Conservation (phyloP, 257 asterid genomes). For the Jacaranda copaia region DNA sequence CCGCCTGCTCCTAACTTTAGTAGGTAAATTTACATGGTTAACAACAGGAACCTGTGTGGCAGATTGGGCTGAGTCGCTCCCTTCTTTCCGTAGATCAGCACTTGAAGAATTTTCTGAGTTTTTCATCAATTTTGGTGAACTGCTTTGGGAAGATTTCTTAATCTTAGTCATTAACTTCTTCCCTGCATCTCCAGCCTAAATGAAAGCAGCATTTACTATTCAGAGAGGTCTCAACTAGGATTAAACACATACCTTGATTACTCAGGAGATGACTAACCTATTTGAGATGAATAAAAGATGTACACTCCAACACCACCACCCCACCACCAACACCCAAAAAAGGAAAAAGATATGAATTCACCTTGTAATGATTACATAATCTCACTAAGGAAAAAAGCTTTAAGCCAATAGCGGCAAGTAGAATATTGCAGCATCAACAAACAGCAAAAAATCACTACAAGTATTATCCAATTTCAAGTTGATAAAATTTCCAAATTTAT, state of each 20-base stretch:
- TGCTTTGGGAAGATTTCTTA: constrained; percentile 64
- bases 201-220: constrained; percentile 34
- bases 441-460: constrained; percentile 10
- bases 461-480: background rate
- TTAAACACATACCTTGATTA: background rate
- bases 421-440: constrained; percentile 20
- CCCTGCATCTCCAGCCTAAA: constrained; percentile 67
- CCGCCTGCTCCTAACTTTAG: constrained; percentile 78
- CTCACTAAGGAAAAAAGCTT: constrained; percentile 10
- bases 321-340: background rate
- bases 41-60: constrained; percentile 56
- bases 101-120: constrained; percentile 67
- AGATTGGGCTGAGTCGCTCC: constrained; percentile 87
- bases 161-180: constrained; percentile 56
- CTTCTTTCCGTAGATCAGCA: constrained; percentile 73
- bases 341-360: background rate
- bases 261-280: constrained; percentile 20
- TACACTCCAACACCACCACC: background rate
- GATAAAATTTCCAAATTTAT: background rate
- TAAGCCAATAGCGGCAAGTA: constrained; percentile 17
- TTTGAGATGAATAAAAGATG: constrained; percentile 20
- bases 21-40: constrained; percentile 64
- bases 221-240: constrained; percentile 33
- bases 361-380: constrained; percentile 2
- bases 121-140: constrained; percentile 66